Base-by-base conservation (phyloP, 805 yeast genomes). In the Huiozyma naganishii region DNA sequence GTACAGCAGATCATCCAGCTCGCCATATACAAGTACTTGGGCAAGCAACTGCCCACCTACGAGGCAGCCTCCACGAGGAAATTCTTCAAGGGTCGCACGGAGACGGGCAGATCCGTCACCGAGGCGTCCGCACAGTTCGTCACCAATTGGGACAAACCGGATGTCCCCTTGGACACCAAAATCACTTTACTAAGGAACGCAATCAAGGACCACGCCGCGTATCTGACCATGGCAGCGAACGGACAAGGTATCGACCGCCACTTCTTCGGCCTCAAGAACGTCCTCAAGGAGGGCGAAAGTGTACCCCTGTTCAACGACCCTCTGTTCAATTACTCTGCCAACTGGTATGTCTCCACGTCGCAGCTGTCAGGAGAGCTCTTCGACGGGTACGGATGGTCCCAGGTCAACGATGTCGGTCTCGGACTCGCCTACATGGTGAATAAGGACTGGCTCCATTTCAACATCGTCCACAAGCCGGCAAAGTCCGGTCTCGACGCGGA, bases 231-330 rank as follows among this genome's bases (percentile, higher is more conserved):
- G 46, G 97, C 97, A 1, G 76, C 88, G 28, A 80, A 76, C 47
- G 98, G 96, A 36, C 69, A 71, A 51, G 98, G 96, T 49, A 85
- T 85, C 46, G 98, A 90, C 63, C 83, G 98, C 61, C 98, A 90
- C 66, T 74, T 89, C 58, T 78, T 87, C 51, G 98, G 97, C 6
- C 71, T 90, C 55, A 83, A 83, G 68, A 80, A 81, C 61, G 74
- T 81, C 76, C 53, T 84, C 33, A 58, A 69, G 4, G 79, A 77
- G 36, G 84, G 79, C 60, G 65, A 64, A 32, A 49, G 67, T 8
- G 72, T 73, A 36, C 92, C 89, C 28, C 65, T 90, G 40, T 88
- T 80, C 72, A 61, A 69, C 23, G 94, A 90, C 64, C 84, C 94
- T 10, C 69, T 85, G 50, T 86, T 74, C 61, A 63, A 69, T 40